Evolutionary conservation across 164 flowering plant genomes (phyloP), one percentile per base, ranked within the genome.

Genomic region (Chloranthus sessilifolius): DNA sequence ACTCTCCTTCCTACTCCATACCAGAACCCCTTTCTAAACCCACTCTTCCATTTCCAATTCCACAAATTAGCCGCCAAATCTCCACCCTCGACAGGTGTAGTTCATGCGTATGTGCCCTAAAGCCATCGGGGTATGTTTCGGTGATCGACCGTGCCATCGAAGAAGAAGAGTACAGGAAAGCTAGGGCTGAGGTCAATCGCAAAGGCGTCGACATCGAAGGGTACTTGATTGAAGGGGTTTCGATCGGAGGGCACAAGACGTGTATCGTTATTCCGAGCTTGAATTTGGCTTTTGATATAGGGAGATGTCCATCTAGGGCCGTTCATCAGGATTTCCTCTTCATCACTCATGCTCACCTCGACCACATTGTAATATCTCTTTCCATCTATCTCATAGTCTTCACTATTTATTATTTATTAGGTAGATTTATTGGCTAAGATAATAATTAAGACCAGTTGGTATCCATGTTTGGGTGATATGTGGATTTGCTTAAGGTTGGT

Each of bases 291-390:
- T 88, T 92, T 38, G 98, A 88, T 46, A 91, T 91, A 31, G 98
- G 98, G 34, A 69, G 85, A 67, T 87, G 95, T 52, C 80, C 78
- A 37, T 38, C 73, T 8, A 66, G 71, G 34, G 74, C 74, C 22
- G 53, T 70, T 2, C 45, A 62, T 16, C 74, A 70, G 35, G 65
- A 66, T 28, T 70, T 51, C 39, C 51, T 92, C 26, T 88, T 86
- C 55, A 84, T 92, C 49, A 86, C 99, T 42, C 99, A 94, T 63
- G 99, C 85, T 41, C 99, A 94, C 70, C 90, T 88, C 55, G 97
- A 94, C 64, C 97, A 89, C 69, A 94, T 89, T 65, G 99, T 94
- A 64, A 74, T 85, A n/a, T 53, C 46, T 27, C 25, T n/a, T n/a
- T n/a, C n/a, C n/a, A n/a, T n/a, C n/a, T n/a, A n/a, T n/a, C n/a